Evolutionary conservation across 2,329 filamentous ascomycete species (phyloP), one percentile per base, ranked within the genome.

Genomic region (Didymella pomorum): DNA sequence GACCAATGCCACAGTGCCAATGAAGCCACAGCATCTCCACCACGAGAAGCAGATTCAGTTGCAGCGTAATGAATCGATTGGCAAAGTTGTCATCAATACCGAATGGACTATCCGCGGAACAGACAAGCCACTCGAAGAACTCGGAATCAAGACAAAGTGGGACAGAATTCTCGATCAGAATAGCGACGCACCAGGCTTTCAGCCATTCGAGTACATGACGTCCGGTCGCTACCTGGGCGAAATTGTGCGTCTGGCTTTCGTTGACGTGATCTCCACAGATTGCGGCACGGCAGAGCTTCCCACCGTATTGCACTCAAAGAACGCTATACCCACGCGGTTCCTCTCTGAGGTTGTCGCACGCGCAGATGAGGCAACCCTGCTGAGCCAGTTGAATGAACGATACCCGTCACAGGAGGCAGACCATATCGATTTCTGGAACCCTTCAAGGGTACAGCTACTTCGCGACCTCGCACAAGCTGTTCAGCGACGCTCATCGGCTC

Each of bases 121-220:
- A 2, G 87, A 87, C n/a, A 80, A 83, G 7, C 89, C 91, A 0
- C 79, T 94, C 52, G 80, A 83, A 23, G 82, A 87, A 23, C 78
- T 88, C 20, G 80, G 81, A 1, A 82, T 93, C 46, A 85, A 91
- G 50, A 93, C 85, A 10, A 79, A 78, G 33, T 94, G 91, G 91
- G 91, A 95, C 68, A 77, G 80, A 10, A 78, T 83, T 58, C 81
- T 95, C 6, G 90, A 93, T 66, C 76, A 77, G 4, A 84, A 87
- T 44, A 89, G 88, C 66, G 88, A 91, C 66, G 81, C 80, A 7
- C 89, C 91, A 0, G 90, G 91, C 0, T 93, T 94, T 67, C 91
- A 94, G 64, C 90, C 91, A 0, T 84, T 94, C 20, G 91, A 95
- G 72, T 94, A 93, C 76, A 92, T 94, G 89, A 93, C 90, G 0